Evolutionary conservation across 345 rosid species (phyloP), one percentile per base, ranked within the genome.

Genomic region (Salix brachista): DNA sequence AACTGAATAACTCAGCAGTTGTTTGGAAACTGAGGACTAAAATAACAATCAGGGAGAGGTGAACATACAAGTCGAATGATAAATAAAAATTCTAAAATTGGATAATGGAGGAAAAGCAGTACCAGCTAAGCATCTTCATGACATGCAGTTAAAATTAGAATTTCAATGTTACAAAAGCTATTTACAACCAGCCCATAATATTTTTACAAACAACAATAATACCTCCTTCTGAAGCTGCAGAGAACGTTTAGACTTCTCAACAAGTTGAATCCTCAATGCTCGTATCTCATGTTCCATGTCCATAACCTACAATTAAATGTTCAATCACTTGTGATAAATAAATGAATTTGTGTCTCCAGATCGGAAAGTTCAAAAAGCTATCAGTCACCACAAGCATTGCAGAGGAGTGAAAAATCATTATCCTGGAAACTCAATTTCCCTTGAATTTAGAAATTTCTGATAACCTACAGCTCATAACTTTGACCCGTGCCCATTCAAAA

Each of bases 231-330:
- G 90, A 84, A 93, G 97, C 83, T 79, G 87, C 82, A 90, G 83
- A 65, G 90, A 90, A 75, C 84, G 90, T 76, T 84, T 90, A 41
- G 95, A 87, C 85, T 93, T 93, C 86, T 91, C 92, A 60, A 85
- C 90, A 79, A 91, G 94, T 84, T 91, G 98, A 83, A 75, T 83
- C 84, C 98, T 86, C 58, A 93, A 79, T 75, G 98, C 98, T 69
- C 75, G 86, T 74, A 93, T 89, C 84, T 93, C 98, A 84, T 89
- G 88, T 72, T 91, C 95, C 98, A 93, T 91, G 88, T 91, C 98
- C 98, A 90, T 91, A 54, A 91, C 98, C 98, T 93, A 80, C 76
- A 83, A 81, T 69, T 48, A 42, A 13, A 74, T 28, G 39, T 76
- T 32, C 54, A 73, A 67, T 37, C 69, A 70, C 39, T 69, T 52